Conservation (phyloP, 768 basidiomycete species). For the Pleurotus tuoliensis region DNA sequence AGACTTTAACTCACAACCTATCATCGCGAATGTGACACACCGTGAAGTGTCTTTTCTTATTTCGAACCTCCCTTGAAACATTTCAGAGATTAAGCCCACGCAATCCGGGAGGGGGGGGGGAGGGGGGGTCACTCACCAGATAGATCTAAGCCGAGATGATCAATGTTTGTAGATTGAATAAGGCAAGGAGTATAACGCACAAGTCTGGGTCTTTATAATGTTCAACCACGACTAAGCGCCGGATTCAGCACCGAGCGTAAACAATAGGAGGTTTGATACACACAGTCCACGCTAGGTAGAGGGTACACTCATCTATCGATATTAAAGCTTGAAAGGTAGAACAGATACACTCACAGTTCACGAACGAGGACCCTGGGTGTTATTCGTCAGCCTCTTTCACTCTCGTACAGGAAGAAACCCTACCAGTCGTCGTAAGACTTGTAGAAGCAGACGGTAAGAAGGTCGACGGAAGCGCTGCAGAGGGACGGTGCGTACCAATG, state of each 20-base stretch:
- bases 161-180: not conserved
- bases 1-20: not conserved
- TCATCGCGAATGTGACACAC: constrained; percentile 34
- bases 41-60: constrained; percentile 80
- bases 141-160: constrained; percentile 49
- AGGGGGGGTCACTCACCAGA: constrained; percentile 56
- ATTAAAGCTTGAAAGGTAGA: not conserved
- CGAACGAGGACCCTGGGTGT: constrained; percentile 61
- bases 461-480: not conserved
- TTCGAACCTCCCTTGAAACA: constrained; percentile 77
- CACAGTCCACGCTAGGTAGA: constrained; percentile 64
- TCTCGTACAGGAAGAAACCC: constrained; percentile 7
- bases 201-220: constrained; percentile 76
- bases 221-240: constrained; percentile 60
- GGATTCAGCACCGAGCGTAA: not conserved
- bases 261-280: constrained; percentile 16
- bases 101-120: not conserved
- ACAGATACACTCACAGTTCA: constrained; percentile 55
- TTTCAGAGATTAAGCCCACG: not conserved
- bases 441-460: not conserved
- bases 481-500: constrained; percentile 46
- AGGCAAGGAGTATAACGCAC: constrained; percentile 36
- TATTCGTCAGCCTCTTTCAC: not conserved
- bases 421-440: constrained; percentile 61
- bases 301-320: not conserved